Percentiles rank a stretch among this genome's conserved stretches.
Conservation (phyloP, 1,284 basidiomycete genomes). For the Cryptococcus sp. region DNA sequence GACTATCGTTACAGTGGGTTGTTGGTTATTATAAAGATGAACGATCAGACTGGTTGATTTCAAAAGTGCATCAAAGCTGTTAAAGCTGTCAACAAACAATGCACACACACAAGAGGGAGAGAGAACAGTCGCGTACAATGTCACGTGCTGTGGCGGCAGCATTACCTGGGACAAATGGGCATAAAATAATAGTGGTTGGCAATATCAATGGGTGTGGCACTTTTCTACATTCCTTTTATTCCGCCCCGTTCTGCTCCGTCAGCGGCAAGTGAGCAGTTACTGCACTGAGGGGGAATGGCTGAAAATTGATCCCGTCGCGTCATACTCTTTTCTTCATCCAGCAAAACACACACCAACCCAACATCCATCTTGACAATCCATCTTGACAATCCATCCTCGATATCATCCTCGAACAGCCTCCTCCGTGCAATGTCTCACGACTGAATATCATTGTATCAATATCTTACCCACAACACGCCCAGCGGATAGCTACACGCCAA, state of each 20-base stretch:
- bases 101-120: slow-evolving; percentile 12
- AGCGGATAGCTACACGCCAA: too few relatives aligned
- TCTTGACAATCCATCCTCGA: not conserved
- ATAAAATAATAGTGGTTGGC: not conserved
- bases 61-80: not conserved
- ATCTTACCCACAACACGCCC: too few relatives aligned
- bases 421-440: too few relatives aligned
- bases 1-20: not conserved
- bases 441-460: slow-evolving; percentile 1
- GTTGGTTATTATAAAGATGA: not conserved
- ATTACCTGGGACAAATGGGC: slow-evolving; percentile 9
- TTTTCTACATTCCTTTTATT: not conserved
- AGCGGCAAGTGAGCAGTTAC: not conserved
- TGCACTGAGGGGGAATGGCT: too few relatives aligned
- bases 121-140: slow-evolving; percentile 21
- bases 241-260: not conserved
- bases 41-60: not conserved
- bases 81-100: slow-evolving; percentile 8
- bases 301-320: too few relatives aligned
- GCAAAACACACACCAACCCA: not conserved
- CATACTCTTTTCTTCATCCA: not conserved
- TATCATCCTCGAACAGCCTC: too few relatives aligned
- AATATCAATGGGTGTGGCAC: slow-evolving; percentile 2
- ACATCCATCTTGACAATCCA: not conserved
- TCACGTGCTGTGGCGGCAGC: slow-evolving; percentile 2